Conservation (phyloP, 2,329 filamentous ascomycete genomes). For the Colletotrichum cuscutae region DNA sequence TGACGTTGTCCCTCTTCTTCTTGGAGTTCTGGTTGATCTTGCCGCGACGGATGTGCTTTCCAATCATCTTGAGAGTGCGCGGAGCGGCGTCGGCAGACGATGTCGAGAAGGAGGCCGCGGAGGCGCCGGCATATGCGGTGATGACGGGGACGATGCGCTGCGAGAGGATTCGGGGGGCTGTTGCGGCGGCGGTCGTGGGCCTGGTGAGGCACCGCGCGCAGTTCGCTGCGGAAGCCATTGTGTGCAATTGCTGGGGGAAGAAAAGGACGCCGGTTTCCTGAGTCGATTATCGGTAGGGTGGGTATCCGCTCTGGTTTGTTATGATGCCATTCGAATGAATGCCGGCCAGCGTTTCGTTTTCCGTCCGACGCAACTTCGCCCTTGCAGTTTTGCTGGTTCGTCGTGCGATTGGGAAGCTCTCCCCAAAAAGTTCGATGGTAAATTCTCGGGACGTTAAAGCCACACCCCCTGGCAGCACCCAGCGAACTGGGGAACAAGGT, state of each 20-base stretch:
- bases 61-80: constrained; percentile 25
- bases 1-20: constrained; percentile 55
- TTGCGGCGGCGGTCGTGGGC: constrained; percentile 41
- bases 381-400: constrained; percentile 18
- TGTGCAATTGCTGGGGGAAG: constrained; percentile 1
- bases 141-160: constrained; percentile 46
- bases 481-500: not conserved
- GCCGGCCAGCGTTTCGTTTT: not conserved
- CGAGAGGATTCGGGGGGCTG: constrained; percentile 38
- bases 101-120: constrained; percentile 55
- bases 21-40: constrained; percentile 48
- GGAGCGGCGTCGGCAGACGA: constrained; percentile 42
- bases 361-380: constrained; percentile 28
- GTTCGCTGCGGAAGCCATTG: constrained; percentile 52
- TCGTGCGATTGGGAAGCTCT: constrained; percentile 28
- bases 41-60: constrained; percentile 36
- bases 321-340: constrained; percentile 18
- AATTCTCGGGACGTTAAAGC: constrained; percentile 30
- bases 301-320: not conserved
- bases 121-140: constrained; percentile 40
- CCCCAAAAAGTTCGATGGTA: constrained; percentile 31
- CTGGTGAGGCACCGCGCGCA: constrained; percentile 55
- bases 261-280: constrained; percentile 33
- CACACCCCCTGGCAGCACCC: constrained; percentile 5
- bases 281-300: not conserved